These are phyloP conservation scores for Lactarius deliciosus DNA, from an alignment of 768 basidiomycete species.

Conservation along the genomic window DNA sequence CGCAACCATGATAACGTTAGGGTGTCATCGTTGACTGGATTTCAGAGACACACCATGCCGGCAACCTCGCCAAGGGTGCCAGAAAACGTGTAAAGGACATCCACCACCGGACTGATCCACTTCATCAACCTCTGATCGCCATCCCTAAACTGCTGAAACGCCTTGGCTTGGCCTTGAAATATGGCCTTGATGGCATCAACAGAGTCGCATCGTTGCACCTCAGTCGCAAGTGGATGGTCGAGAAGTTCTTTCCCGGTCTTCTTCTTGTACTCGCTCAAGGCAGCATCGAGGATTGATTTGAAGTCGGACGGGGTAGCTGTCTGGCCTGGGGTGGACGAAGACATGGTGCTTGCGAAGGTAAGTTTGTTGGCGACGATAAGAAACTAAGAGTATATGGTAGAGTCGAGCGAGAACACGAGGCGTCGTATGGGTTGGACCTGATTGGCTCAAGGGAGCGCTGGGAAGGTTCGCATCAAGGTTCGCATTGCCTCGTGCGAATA, in stretches of 20 bases:
- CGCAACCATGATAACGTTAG: not conserved
- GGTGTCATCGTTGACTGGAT: too few relatives aligned
- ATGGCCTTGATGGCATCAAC: not conserved
- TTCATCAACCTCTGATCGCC: slow-evolving; percentile 3
- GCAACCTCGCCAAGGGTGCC: not conserved
- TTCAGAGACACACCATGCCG: not conserved
- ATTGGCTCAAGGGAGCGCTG: too few relatives aligned
- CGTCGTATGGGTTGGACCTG: too few relatives aligned
- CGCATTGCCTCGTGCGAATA: too few relatives aligned
- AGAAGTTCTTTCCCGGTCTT: slow-evolving; percentile 5
- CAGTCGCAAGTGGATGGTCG: slow-evolving; percentile 5
- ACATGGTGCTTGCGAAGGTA: too few relatives aligned
- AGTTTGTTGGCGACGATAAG: too few relatives aligned
- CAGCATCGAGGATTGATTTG: slow-evolving; percentile 1
- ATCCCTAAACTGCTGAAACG: not conserved
- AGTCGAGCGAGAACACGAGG: too few relatives aligned
- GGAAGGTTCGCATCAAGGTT: too few relatives aligned
- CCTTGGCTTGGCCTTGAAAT: slow-evolving; percentile 1
- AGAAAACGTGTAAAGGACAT: slow-evolving; percentile 6
- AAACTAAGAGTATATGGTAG: too few relatives aligned
- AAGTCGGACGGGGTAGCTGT: slow-evolving; percentile 1
- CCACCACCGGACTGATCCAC: slow-evolving; percentile 4
- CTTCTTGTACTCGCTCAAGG: slow-evolving; percentile 4
- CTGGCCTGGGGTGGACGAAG: too few relatives aligned
- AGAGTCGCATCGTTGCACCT: slow-evolving; percentile 8